A percentile compares a stretch with the other conserved stretches of the same genome.
Conservation (phyloP, 805 yeast species). For the Saccharomycopsis schoenii region DNA sequence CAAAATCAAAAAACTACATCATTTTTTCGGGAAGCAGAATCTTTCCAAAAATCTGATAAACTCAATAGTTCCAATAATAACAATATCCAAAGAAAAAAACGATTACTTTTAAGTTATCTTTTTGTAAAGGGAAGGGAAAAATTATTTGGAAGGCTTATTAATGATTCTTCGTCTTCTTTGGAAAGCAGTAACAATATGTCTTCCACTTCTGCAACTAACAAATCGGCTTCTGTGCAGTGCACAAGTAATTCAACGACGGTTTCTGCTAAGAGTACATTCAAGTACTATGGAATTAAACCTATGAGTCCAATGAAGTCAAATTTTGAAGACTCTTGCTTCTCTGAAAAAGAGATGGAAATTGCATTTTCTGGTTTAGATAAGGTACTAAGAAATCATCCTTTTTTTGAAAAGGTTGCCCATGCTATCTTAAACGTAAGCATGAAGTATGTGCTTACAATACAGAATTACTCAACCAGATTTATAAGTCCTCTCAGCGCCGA, state of each 20-base stretch:
- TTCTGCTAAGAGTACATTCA: not conserved
- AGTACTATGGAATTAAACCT: not conserved
- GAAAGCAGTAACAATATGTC: not conserved
- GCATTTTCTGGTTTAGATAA: not conserved
- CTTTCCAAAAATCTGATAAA: not conserved
- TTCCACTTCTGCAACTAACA: not conserved
- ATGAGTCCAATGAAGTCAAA: not conserved
- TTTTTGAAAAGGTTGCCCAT: not conserved
- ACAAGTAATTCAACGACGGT: not conserved
- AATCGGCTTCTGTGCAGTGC: not conserved
- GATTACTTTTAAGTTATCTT: not conserved
- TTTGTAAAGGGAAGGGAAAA: too few species aligned
- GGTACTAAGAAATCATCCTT: not conserved
- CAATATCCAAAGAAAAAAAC: not conserved
- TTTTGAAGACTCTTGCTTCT: not conserved
- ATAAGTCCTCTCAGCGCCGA: not conserved
- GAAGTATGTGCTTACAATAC: not conserved
- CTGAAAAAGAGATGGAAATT: not conserved
- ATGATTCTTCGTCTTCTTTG: not conserved
- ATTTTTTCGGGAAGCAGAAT: not conserved
- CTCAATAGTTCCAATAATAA: not conserved
- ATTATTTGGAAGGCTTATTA: too few species aligned
- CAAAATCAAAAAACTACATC: not conserved
- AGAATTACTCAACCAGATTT: not conserved
- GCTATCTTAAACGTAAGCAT: not conserved